Evolutionary conservation across 768 basidiomycete species (phyloP), one percentile per base, ranked within the genome.

Genomic region (Auricularia heimuer): DNA sequence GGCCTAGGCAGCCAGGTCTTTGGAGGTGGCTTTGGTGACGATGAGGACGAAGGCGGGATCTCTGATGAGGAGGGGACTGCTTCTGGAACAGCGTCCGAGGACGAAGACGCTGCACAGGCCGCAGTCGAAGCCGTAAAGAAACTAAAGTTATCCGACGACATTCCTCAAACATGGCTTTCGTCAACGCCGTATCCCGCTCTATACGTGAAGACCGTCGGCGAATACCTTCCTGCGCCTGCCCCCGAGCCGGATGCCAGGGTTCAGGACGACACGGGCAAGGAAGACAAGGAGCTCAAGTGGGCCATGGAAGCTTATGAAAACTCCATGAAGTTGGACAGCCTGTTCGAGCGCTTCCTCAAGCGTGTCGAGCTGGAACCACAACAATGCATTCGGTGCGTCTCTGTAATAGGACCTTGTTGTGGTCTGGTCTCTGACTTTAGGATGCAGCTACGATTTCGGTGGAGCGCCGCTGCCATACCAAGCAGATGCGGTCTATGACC

Each of bases 381-480:
- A 68, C 96, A 98, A 73, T 95, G 94, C 68, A 77, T 98, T 61
- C 82, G 96, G 93, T 94, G 65, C 62, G 85, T 78, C 29, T 35
- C 37, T 1, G 33, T 34, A 8, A 65, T 18, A 42, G 65, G 66
- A 33, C 44, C n/a, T 62, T 36, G 21, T 62, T 45, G 12, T 24
- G 61, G 37, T 56, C 29, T 21, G 29, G 18, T 42, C 35, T 11
- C 24, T 64, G 51, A 47, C 62, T 56, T 61, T 60, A 54, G 64
- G 62, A 34, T 24, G 14, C 70, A 94, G 93, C 63, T 98, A 98
- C 72, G 94, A 97, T 58, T 79, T 94, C n/a, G 82, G 83, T 37
- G 91, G 94, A 29, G 82, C 78, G 0, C 96, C 96, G 2, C 78
- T 98, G 3, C 90, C 93, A 10, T 98, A 89, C 75, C 82, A 89